Evolutionary conservation across 2,329 filamentous ascomycete genomes (phyloP), one percentile per base, ranked within the genome.

Genomic region (Thelonectria olida): DNA sequence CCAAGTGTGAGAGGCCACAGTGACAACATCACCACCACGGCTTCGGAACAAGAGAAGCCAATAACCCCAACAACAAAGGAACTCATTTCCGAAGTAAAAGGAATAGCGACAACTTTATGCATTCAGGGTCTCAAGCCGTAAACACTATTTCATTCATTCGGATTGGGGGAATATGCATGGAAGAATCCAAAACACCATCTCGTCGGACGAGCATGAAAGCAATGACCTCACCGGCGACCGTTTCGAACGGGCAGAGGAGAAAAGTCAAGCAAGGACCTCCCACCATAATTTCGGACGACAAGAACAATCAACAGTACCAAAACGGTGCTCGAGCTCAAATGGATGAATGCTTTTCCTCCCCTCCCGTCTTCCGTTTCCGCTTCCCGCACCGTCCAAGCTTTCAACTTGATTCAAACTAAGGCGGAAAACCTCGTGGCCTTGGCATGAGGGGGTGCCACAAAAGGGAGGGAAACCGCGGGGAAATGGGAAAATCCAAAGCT

Each of bases 381-480:
- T 23, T 42, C 13, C 19, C 9, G 39, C 9, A 19, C 39, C 39
- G 39, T 42, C 39, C n/a, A 22, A 20, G 39, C 39, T 42, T 17
- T 25, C 10, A 3, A 7, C 25, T 9, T 27, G 41, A 20, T 45
- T 25, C 41, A 45, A 45, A 20, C 41, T 45, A 44, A 20, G 9
- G 15, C n/a, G 39, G 12, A 5, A 27, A 4, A 2, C 41, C 19
- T 25, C 20, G 20, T 45, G 41, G 41, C 41, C 15, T 15, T 5
- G 22, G 41, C 7, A n/a, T 8, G 39, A 44, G 39, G 10, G 39
- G 20, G 39, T 44, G 39, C 41, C 41, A 45, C 8, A 25, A 20
- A 45, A 22, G 12, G 48, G 25, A 41, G 34, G 36, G 12, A 48
- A 54, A 42, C 28, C 45, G 56, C 50, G 56, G 56, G 56, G 56